Conservation (phyloP, 2,329 filamentous ascomycete genomes). For the Torrubiella hemipterigena region DNA sequence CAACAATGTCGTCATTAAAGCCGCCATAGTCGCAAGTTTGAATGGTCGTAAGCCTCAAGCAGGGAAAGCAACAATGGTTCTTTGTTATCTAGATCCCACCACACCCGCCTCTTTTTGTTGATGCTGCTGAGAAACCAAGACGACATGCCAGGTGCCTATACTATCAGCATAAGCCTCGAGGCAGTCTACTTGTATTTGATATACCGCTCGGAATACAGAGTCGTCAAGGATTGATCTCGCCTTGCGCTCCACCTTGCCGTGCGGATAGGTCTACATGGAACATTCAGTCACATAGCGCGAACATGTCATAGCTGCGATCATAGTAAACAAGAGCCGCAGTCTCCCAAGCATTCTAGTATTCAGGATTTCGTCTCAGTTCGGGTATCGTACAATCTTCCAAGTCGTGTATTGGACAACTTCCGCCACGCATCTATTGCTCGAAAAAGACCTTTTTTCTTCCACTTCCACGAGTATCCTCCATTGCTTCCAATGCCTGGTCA, state of each 20-base stretch:
- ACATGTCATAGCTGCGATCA: no score
- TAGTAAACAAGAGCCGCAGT: no score
- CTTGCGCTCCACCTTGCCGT: constrained; percentile 67
- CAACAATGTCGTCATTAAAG: constrained; percentile 4
- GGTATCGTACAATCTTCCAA: constrained; percentile 25
- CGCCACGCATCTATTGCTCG: constrained; percentile 21
- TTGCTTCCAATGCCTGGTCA: constrained; percentile 43
- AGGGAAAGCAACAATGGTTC: constrained; percentile 33
- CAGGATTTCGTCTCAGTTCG: constrained; percentile 10
- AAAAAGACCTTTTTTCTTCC: constrained; percentile 42
- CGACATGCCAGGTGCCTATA: no score
- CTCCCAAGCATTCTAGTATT: no score
- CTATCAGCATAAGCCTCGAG: no score
- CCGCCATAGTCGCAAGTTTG: constrained; percentile 17
- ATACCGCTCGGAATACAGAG: constrained; percentile 68
- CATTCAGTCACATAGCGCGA: constrained; percentile 1
- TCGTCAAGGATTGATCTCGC: constrained; percentile 61
- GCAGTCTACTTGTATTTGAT: no score
- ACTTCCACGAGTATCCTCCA: constrained; percentile 37
- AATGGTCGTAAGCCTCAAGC: constrained; percentile 20
- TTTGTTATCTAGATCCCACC: constrained; percentile 20
- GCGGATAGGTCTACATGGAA: no score
- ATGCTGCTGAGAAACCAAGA: constrained; percentile 14
- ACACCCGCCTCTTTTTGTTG: constrained; percentile 17
- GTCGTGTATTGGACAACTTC: constrained; percentile 10